Percentiles rank a stretch among this genome's conserved stretches.
Evolutionary conservation across 2,329 filamentous ascomycete genomes (phyloP).

Genomic region (Colletotrichum echinochloae): DNA sequence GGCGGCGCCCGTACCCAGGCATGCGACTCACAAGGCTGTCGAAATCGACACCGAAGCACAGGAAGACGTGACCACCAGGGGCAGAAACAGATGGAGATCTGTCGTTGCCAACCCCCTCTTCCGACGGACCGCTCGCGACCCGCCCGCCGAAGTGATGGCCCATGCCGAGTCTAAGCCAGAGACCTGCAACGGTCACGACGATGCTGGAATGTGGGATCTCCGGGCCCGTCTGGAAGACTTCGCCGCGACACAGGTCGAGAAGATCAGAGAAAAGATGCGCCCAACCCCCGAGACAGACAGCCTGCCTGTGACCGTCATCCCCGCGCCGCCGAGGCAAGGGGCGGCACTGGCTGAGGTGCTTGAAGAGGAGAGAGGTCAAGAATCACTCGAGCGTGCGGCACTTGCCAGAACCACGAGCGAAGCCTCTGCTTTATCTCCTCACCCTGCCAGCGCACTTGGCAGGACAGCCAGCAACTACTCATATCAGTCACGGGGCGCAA

Average conservation of each 20-base stretch:
- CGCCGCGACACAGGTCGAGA: conserved; percentile 70
- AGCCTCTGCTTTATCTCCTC: conserved; percentile 31
- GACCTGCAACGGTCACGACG: conserved; percentile 45
- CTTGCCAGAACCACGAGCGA: conserved; percentile 33
- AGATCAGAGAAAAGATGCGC: conserved; percentile 66
- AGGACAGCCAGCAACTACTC: conserved; percentile 38
- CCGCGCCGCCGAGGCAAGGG: conserved; percentile 69
- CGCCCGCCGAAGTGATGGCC: conserved; percentile 31
- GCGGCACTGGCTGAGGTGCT: conserved; percentile 67
- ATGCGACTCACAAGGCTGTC: conserved; percentile 24
- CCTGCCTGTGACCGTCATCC: conserved; percentile 70
- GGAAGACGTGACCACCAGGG: conserved; percentile 39
- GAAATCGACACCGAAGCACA: conserved; percentile 47
- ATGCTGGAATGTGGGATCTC: conserved; percentile 64
- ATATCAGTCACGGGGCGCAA: conserved; percentile 5
- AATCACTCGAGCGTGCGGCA: conserved; percentile 20
- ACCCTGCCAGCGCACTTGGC: conserved; percentile 10
- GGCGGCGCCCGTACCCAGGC: conserved; percentile 38
- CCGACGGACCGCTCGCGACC: conserved; percentile 41
- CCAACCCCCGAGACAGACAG: conserved; percentile 66
- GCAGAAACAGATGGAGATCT: conserved; percentile 47
- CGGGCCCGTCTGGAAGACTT: conserved; percentile 70
- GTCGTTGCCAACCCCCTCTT: conserved; percentile 49
- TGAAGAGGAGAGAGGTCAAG: conserved; percentile 61
- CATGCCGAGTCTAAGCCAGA: conserved; percentile 31